Evolutionary conservation across 768 basidiomycete genomes (phyloP).

Genomic region (Xerocomellus intermedius): DNA sequence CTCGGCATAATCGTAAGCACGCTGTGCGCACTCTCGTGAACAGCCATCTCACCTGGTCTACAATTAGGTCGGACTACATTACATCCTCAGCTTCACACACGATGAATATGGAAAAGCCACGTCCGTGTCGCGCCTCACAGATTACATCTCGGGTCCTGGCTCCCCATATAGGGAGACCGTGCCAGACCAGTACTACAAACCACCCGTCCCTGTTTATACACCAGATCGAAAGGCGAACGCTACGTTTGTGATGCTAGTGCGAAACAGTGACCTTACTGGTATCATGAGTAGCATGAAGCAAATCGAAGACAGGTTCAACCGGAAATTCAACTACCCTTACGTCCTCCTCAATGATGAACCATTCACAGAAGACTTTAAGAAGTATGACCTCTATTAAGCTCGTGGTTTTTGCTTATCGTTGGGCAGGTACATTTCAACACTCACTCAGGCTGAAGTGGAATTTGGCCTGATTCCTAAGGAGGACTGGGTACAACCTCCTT

Average conservation of each 20-base stretch:
- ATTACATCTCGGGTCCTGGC: constrained; percentile 19
- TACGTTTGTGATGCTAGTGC: constrained; percentile 75
- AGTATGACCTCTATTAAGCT: constrained; percentile 34
- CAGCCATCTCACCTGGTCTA: constrained; percentile 7
- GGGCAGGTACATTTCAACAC: constrained; percentile 32
- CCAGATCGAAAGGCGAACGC: constrained; percentile 74
- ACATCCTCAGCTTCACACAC: constrained; percentile 42
- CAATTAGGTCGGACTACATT: constrained; percentile 39
- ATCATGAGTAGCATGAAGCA: constrained; percentile 65
- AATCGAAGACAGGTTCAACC: constrained; percentile 88
- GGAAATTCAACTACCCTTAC: constrained; percentile 76
- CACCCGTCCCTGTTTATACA: constrained; percentile 33
- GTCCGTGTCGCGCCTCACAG: constrained; percentile 34
- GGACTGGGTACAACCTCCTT: constrained; percentile 76
- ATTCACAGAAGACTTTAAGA: constrained; percentile 75
- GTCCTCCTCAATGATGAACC: constrained; percentile 86
- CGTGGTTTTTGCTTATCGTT: constrained; percentile 5
- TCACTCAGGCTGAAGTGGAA: constrained; percentile 33
- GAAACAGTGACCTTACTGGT: constrained; percentile 61
- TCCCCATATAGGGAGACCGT: constrained; percentile 60
- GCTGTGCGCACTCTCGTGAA: background rate
- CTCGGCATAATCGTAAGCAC: constrained; percentile 46
- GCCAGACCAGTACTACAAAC: constrained; percentile 56
- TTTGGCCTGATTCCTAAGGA: constrained; percentile 68
- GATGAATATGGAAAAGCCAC: constrained; percentile 43